Base-by-base conservation (phyloP, 345 rosid genomes). In the Theobroma cacao region DNA sequence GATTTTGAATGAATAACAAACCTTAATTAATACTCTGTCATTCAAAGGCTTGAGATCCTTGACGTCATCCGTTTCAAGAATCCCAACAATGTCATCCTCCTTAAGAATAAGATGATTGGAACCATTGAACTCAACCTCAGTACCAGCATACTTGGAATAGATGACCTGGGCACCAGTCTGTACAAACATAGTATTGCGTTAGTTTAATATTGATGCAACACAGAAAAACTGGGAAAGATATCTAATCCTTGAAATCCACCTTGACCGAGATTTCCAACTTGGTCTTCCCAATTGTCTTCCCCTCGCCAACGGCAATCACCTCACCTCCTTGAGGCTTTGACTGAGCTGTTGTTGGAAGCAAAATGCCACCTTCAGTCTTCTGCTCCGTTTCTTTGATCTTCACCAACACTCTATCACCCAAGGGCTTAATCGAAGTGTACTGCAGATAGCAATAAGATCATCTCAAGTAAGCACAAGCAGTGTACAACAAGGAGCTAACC, bases 21-120 rank as follows among this genome's bases (percentile, higher is more conserved):
- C 99, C 98, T 90, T 94, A 24, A 97, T 90, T 60, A 97, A 82
- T 79, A 97, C 92, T 75, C 98, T 82, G 79, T 97, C 99, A 38
- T 93, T 91, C 85, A 94, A 81, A 65, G 99, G 98, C 85, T 91
- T 90, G 73, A 97, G 99, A 72, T 97, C 98, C 81, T 91, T 94
- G 80, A 92, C 83, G 74, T 94, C 97, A 55, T 91, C 94, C 0
- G 98, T 94, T 85, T 94, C 99, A n/a, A 97, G 92, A 72, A 89
- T 84, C 31, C 99, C 99, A 47, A 97, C 91, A 56, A 97, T 88
- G 78, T 93, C 99, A 83, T 94, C 98, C 80, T 94, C 99, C 87
- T 91, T 92, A 70, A 97, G 78, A 47, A 97, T 87, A 66, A 97
- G 95, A 80, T 97, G 99, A 81, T 81, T 90, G 52, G 85, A 78